Evolutionary conservation across 176 grass and related monocot genomes (phyloP), one percentile per base, ranked within the genome.

Genomic region (Ensete glaucum): DNA sequence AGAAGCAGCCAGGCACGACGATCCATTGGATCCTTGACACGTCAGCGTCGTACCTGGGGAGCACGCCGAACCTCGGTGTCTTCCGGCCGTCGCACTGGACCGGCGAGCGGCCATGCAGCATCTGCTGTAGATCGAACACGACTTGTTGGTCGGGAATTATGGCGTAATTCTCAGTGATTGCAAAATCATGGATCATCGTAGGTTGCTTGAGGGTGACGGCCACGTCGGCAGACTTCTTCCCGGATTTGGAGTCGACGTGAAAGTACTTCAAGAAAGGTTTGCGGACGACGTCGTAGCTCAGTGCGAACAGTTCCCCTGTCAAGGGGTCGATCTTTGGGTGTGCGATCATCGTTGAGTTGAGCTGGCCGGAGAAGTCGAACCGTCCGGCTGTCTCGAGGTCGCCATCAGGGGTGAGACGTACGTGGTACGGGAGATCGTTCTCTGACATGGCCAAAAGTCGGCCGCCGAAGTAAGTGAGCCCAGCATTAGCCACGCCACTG

Each of bases 81-180:
- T 69, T 69, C 67, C 67, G 26, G 14, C 48, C 3, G 67, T 69
- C 13, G 29, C 29, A 48, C 67, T 29, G 29, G 26, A 69, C 67
- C 15, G 67, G 67, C 12, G 67, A 69, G 12, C 29, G 26, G 16
- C 29, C 34, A 8, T 50, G 67, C 27, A 69, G 8, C 67, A 69
- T 69, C 17, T 29, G 16, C 3, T 12, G 19, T 29, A 69, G 67
- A 11, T 69, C 67, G 67, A 69, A 50, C 67, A 69, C 26, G 14
- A 69, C 26, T 29, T 69, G 67, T 29, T 69, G 67, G 15, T 69
- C 67, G 14, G 67, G 67, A 48, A 69, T 69, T n/a, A 69, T 29
- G 29, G 27, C 67, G 29, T 69, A 69, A 50, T 69, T 69, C 67
- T 69, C 67, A 12, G 67, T 69, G 67, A 69, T 69, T 27, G 67